Evolutionary conservation across 2,329 filamentous ascomycete genomes (phyloP).

Genomic region (Chalara sp.): DNA sequence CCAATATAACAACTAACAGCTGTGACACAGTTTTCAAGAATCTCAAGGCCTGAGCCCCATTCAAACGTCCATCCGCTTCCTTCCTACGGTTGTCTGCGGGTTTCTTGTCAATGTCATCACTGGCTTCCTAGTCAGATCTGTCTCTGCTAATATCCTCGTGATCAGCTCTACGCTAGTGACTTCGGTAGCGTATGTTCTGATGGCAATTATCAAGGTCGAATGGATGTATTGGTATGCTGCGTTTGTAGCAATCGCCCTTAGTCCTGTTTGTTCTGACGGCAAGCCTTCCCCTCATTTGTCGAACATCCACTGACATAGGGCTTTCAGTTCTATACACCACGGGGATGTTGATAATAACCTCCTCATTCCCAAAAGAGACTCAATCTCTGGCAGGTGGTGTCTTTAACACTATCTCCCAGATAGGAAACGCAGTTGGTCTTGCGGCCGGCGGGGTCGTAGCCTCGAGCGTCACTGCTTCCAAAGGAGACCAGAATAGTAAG

Average conservation of each 20-base stretch:
- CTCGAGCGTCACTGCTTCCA: slow-evolving; percentile 15
- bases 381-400: slow-evolving; percentile 54
- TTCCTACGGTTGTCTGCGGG: slow-evolving; percentile 32
- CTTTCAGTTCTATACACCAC: slow-evolving; percentile 44
- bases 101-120: slow-evolving; percentile 35
- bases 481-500: slow-evolving; percentile 23
- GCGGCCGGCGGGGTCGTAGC: slow-evolving; percentile 43
- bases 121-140: slow-evolving; percentile 36
- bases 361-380: slow-evolving; percentile 44
- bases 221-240: slow-evolving; percentile 40
- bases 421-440: slow-evolving; percentile 46
- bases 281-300: not conserved
- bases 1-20: not conserved
- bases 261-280: slow-evolving; percentile 32
- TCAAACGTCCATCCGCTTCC: slow-evolving; percentile 29
- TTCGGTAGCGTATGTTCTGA: slow-evolving; percentile 32
- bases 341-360: slow-evolving; percentile 44
- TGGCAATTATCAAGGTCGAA: slow-evolving; percentile 36
- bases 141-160: slow-evolving; percentile 35
- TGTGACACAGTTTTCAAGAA: slow-evolving; percentile 9
- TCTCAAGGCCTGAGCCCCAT: slow-evolving; percentile 10
- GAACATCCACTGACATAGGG: not conserved
- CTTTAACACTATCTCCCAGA: slow-evolving; percentile 51
- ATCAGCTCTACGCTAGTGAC: slow-evolving; percentile 28
- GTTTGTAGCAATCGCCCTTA: slow-evolving; percentile 37